phyloP scores from a whole-genome alignment of 2,329 filamentous ascomycete species.

The Westerdykella ornata region DNA sequence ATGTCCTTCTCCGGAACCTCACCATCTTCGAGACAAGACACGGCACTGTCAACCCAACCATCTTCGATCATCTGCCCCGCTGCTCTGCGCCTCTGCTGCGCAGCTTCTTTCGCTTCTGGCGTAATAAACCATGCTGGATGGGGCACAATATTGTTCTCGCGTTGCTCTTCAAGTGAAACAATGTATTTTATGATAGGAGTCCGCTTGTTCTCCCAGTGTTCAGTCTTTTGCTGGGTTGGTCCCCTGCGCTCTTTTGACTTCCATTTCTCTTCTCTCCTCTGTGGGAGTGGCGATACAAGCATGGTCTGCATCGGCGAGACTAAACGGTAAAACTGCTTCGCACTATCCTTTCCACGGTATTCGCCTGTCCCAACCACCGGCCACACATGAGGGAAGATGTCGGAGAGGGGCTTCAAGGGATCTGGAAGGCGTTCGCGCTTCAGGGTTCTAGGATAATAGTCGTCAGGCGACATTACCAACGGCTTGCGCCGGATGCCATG shows the following conservation, averaged over 20 bases:
- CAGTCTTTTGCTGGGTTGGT: constrained; percentile 56
- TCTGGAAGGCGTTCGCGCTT: constrained; percentile 37
- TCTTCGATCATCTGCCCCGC: constrained; percentile 46
- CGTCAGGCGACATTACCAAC: constrained; percentile 40
- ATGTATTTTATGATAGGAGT: constrained; percentile 79
- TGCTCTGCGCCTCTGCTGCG: constrained; percentile 49
- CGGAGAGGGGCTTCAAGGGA: constrained; percentile 56
- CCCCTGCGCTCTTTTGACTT: constrained; percentile 34
- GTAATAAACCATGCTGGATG: constrained; percentile 68
- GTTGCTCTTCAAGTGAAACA: constrained; percentile 63
- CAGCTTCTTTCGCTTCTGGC: constrained; percentile 49
- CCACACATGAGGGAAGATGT: constrained; percentile 85
- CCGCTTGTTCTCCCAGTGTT: constrained; percentile 64
- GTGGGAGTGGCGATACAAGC: constrained; percentile 66
- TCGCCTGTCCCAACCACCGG: constrained; percentile 83
- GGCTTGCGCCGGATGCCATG: constrained; percentile 12
- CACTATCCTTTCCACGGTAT: constrained; percentile 47
- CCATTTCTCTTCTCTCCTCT: constrained; percentile 60
- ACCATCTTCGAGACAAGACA: constrained; percentile 61
- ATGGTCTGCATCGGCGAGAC: constrained; percentile 84
- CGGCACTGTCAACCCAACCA: constrained; percentile 78
- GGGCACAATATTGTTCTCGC: constrained; percentile 74
- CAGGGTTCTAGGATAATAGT: constrained; percentile 46
- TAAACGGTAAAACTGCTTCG: constrained; percentile 56
- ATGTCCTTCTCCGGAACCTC: constrained; percentile 62